Percentiles rank a stretch among this genome's conserved stretches.
Evolutionary conservation across 495 filamentous ascomycete species (phyloP).

Genomic region (Lindgomyces ingoldianus): DNA sequence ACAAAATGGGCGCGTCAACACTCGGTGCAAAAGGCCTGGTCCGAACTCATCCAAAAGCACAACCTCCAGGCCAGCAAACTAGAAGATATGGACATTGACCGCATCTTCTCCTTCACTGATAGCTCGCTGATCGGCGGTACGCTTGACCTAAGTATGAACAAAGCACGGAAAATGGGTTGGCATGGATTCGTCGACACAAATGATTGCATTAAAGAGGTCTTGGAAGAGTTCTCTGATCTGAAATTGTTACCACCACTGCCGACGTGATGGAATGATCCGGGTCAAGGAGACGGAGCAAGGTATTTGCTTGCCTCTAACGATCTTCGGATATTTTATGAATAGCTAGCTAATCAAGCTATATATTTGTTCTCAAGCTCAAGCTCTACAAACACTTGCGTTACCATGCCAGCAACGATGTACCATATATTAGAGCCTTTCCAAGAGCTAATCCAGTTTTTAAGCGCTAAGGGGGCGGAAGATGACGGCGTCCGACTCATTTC

Average conservation of each 20-base stretch:
- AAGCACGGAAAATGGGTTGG: conserved; percentile 47
- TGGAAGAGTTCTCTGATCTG: conserved; percentile 42
- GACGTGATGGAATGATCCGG: background rate
- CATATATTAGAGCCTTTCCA: background rate
- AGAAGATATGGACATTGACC: conserved; percentile 42
- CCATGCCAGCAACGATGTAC: background rate
- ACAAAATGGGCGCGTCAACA: conserved; percentile 50
- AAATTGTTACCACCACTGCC: conserved; percentile 42
- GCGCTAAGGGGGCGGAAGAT: background rate
- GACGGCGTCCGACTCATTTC: background rate
- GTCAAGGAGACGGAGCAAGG: background rate
- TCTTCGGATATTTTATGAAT: too few relatives aligned
- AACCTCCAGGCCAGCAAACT: conserved; percentile 16
- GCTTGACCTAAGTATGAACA: conserved; percentile 43
- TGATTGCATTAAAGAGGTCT: conserved; percentile 44
- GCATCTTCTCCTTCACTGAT: conserved; percentile 45
- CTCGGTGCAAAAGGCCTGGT: conserved; percentile 52
- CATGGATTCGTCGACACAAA: conserved; percentile 48
- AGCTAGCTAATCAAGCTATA: too few relatives aligned
- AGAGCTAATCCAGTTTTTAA: background rate
- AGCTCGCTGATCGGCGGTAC: conserved; percentile 30
- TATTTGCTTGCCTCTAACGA: too few relatives aligned
- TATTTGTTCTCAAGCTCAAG: background rate
- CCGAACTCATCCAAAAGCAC: conserved; percentile 38
- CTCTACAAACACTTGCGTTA: background rate